phyloP scores from a whole-genome alignment of 2,329 filamentous ascomycete species.

The Lomentospora prolificans region DNA sequence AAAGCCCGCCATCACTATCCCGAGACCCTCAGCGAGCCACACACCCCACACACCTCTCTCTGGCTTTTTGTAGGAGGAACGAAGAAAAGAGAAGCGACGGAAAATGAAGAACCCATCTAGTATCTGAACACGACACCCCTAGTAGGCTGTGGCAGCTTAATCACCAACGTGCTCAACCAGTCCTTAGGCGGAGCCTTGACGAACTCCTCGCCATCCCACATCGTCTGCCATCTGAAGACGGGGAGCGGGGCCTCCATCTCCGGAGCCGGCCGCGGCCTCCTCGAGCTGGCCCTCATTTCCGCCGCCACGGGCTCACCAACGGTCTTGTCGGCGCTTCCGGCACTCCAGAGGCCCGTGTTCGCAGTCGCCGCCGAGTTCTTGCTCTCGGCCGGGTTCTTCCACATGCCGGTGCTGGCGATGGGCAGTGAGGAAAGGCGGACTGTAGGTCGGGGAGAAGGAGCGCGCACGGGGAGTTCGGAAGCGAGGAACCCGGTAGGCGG shows the following conservation, averaged over 20 bases:
- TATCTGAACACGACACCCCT: constrained; percentile 6
- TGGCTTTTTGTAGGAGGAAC: neutral
- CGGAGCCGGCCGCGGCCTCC: neutral
- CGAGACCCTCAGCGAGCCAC: no score
- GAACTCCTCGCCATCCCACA: neutral
- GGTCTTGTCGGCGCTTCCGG: neutral
- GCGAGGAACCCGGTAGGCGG: neutral
- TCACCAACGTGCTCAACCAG: neutral
- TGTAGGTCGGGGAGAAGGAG: neutral
- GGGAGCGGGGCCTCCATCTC: neutral
- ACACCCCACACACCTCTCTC: no score
- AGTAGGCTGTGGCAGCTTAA: neutral
- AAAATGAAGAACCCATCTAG: constrained; percentile 1
- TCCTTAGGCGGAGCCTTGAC: neutral
- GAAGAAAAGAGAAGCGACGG: no score
- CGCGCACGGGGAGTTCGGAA: neutral
- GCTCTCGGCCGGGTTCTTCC: neutral
- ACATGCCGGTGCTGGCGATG: neutral
- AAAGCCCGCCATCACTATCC: no score
- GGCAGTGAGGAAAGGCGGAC: neutral
- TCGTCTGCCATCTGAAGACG: neutral
- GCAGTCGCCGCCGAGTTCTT: neutral
- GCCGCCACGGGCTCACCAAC: neutral
- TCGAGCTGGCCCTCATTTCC: neutral
- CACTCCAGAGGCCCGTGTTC: neutral